Evolutionary conservation across 257 asterid genomes (phyloP).

Genomic region (Ballota nigra): DNA sequence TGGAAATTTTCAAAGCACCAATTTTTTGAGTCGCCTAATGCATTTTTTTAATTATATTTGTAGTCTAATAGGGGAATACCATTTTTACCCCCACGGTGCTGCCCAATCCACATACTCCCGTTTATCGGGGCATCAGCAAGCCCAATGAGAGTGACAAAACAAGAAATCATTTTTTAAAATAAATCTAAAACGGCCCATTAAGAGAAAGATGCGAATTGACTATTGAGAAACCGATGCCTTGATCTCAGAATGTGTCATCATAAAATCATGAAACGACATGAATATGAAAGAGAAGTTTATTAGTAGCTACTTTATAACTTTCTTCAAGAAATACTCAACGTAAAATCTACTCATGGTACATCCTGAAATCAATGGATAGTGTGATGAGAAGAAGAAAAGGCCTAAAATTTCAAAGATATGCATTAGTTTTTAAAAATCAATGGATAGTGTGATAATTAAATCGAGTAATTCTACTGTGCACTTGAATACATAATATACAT

Average conservation of each 20-base stretch:
- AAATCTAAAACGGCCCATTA: background rate
- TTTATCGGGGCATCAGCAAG: background rate
- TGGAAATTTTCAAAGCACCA: no score
- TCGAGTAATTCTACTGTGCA: no score
- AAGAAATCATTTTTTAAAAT: background rate
- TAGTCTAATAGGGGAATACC: no score
- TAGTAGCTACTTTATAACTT: background rate
- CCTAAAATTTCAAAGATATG: no score
- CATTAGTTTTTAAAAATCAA: no score
- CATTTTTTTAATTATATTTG: no score
- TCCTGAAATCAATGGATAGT: background rate
- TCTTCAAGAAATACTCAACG: background rate
- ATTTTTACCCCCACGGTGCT: background rate
- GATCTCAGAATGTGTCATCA: slow-evolving; percentile 12
- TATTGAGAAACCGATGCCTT: background rate
- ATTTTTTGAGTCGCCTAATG: no score
- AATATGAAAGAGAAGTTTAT: background rate
- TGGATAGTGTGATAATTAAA: no score
- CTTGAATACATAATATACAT: no score
- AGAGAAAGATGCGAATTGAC: no score
- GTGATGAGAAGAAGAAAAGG: no score
- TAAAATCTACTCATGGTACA: background rate
- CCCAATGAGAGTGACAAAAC: slow-evolving; percentile 4
- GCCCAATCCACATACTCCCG: background rate
- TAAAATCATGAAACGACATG: slow-evolving; percentile 19